Evolutionary conservation across 495 filamentous ascomycete genomes (phyloP), one percentile per base, ranked within the genome.

Genomic region (Neurospora tetrasperma): DNA sequence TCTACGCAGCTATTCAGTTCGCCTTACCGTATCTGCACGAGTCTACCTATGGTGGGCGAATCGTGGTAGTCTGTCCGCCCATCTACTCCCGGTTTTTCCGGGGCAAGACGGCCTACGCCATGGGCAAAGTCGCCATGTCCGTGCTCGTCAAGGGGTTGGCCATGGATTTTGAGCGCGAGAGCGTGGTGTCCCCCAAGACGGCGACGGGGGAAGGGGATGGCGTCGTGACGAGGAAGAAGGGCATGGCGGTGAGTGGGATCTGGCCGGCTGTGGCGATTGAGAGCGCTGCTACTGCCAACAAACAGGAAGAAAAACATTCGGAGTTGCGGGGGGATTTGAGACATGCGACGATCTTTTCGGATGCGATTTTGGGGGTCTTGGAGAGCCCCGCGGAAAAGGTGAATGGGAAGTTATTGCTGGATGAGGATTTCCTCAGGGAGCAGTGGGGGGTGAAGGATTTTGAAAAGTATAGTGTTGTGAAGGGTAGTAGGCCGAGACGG

Each of bases 101-200:
- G 4, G 93, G 93, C 11, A 96, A 97, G 86, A 93, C 92, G 1
- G 92, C 90, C 20, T 96, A 96, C 82, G 93, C 93, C 0, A 90
- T 96, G 85, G 91, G 92, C 70, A 97, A 97, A 78, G 88, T 94
- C 18, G 92, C 84, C 18, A 97, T 97, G 93, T 90, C 88, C 79
- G 91, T 94, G 18, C 76, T 96, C 44, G 91, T 91, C 0, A 92
- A 92, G 75, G 93, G 93, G 4, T 81, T 96, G 31, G 93, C 90
- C 3, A 93, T 96, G 91, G 93, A 97, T 77, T 93, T 92, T 78
- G 83, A 89, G 72, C 78, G 93, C 70, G 41, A 86, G 94, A 75
- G 90, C 85, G 7, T 83, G 86, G 69, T 80, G 69, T 10, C 85
- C 40, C 20, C 40, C 7, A 62, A 88, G 20, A 93, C 96, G 92